These are phyloP conservation scores for Discostella stelligera DNA, from an alignment of 352 stramenopile genomes.

Conservation along the genomic window DNA sequence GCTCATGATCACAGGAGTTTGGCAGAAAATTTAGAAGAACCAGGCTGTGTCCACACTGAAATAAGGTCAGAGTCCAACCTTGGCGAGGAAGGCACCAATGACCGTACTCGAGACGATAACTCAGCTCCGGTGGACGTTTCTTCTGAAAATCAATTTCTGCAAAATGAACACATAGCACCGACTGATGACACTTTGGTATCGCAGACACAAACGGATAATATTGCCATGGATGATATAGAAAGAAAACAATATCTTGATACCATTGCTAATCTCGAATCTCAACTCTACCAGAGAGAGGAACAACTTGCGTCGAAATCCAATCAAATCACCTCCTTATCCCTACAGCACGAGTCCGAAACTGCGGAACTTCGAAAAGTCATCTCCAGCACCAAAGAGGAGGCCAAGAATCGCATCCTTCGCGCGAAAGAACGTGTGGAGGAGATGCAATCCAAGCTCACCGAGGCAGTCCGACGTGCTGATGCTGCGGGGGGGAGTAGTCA, in stretches of 20 bases:
- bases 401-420: constrained; percentile 48
- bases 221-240: constrained; percentile 25
- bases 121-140: not conserved
- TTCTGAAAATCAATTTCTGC: not conserved
- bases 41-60: not conserved
- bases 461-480: constrained; percentile 21
- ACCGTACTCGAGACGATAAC: not conserved
- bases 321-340: constrained; percentile 49
- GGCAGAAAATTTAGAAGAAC: not conserved
- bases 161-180: not conserved
- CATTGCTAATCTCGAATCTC: constrained; percentile 46
- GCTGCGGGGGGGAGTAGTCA: constrained; percentile 22
- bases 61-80: constrained; percentile 1
- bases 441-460: constrained; percentile 48
- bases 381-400: constrained; percentile 50
- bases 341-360: constrained; percentile 42
- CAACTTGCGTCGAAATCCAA: constrained; percentile 60
- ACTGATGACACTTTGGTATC: not conserved
- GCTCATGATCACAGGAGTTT: not conserved
- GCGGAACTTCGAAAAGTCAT: constrained; percentile 31
- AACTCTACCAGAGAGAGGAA: constrained; percentile 45
- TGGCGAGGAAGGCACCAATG: constrained; percentile 3
- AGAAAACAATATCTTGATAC: constrained; percentile 28
- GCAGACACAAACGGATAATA: not conserved
- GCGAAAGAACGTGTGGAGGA: constrained; percentile 72